Evolutionary conservation across 2,329 filamentous ascomycete species (phyloP).

Genomic region (Diaporthe caulivora): DNA sequence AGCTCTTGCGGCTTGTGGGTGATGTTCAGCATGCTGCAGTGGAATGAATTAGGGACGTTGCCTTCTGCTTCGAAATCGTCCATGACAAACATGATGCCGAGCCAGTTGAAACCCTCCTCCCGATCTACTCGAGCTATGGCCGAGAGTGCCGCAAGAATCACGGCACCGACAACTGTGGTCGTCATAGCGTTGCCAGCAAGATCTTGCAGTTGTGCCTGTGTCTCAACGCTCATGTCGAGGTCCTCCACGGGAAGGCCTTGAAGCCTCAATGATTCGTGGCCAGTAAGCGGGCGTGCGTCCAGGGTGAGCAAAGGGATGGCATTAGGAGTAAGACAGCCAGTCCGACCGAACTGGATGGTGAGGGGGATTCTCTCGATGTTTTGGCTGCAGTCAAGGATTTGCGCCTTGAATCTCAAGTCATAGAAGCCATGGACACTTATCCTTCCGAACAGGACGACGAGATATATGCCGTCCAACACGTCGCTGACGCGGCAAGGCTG

Average conservation of each 20-base stretch:
- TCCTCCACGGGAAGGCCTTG: slow-evolving; percentile 77
- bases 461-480: slow-evolving; percentile 71
- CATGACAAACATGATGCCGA: slow-evolving; percentile 6
- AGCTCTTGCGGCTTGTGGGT: not conserved
- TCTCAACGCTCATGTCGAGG: slow-evolving; percentile 74
- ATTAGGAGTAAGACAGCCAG: slow-evolving; percentile 76
- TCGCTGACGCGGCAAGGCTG: slow-evolving; percentile 74
- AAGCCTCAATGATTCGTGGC: slow-evolving; percentile 72
- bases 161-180: slow-evolving; percentile 76
- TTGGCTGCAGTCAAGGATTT: slow-evolving; percentile 75
- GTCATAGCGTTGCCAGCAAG: slow-evolving; percentile 86
- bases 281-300: slow-evolving; percentile 70
- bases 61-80: not conserved
- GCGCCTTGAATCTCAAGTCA: slow-evolving; percentile 62
- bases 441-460: not conserved
- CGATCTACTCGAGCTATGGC: slow-evolving; percentile 6
- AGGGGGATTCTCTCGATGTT: slow-evolving; percentile 72
- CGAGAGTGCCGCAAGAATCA: slow-evolving; percentile 68
- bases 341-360: slow-evolving; percentile 64
- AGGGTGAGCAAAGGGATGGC: slow-evolving; percentile 73
- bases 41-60: slow-evolving; percentile 17
- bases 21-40: not conserved
- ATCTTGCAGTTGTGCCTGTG: slow-evolving; percentile 72
- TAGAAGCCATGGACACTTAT: slow-evolving; percentile 47
- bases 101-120: not conserved